Conservation (phyloP, 441 rosid species). For the Biscutella auriculata region DNA sequence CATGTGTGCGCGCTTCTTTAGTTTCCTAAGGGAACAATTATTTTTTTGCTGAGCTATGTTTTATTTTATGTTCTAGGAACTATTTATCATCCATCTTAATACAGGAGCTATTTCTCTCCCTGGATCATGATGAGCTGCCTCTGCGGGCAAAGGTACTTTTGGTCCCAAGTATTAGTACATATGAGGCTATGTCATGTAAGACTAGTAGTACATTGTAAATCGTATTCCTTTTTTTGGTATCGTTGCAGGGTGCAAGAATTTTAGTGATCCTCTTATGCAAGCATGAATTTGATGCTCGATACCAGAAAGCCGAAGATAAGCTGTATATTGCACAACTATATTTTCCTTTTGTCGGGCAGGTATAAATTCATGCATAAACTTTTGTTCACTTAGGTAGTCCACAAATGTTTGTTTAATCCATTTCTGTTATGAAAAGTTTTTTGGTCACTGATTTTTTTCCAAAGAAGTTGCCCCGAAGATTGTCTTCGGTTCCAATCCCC, state of each 20-base stretch:
- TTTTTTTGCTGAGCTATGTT: slow-evolving; percentile 12
- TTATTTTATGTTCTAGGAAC: slow-evolving; percentile 60
- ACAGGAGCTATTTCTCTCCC: slow-evolving; percentile 93
- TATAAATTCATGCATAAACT: slow-evolving; percentile 8
- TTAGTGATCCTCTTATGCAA: slow-evolving; percentile 89
- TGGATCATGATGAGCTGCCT: slow-evolving; percentile 97
- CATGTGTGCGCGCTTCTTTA: not conserved
- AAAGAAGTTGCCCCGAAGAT: not conserved
- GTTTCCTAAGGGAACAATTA: not conserved
- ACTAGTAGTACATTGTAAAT: not conserved
- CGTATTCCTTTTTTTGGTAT: slow-evolving; percentile 10
- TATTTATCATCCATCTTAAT: slow-evolving; percentile 90
- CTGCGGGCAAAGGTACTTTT: slow-evolving; percentile 69
- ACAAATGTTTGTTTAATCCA: too few species aligned
- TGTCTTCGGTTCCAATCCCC: not conserved
- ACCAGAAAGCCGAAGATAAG: slow-evolving; percentile 99
- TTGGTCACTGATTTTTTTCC: not conserved
- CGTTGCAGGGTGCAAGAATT: slow-evolving; percentile 82
- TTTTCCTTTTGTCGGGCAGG: slow-evolving; percentile 96
- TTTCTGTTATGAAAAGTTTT: not conserved
- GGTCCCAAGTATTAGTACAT: not conserved
- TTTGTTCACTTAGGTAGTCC: slow-evolving; percentile 1
- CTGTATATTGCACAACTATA: slow-evolving; percentile 90
- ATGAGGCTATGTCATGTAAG: slow-evolving; percentile 8
- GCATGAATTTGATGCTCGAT: slow-evolving; percentile 96